phyloP scores from a whole-genome alignment of 2,329 filamentous ascomycete genomes.

The Claviceps pusilla region DNA sequence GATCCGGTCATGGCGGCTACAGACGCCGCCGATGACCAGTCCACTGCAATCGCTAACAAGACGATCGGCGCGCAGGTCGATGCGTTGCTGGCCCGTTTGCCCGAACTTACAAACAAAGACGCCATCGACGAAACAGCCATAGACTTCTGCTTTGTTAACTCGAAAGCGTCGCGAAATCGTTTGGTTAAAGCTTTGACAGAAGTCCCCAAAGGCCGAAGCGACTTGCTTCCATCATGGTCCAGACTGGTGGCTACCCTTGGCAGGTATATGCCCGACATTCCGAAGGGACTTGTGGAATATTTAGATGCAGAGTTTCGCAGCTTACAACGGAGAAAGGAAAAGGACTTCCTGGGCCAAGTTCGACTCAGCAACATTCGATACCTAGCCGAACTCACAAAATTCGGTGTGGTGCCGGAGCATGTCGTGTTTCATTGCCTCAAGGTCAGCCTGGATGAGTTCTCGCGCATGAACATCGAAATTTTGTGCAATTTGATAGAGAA shows the following conservation, averaged over 20 bases:
- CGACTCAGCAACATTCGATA: constrained; percentile 94
- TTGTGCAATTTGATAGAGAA: constrained; percentile 93
- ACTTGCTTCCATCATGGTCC: constrained; percentile 83
- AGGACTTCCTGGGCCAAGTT: constrained; percentile 90
- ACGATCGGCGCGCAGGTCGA: constrained; percentile 96
- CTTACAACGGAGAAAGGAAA: constrained; percentile 88
- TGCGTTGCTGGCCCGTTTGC: constrained; percentile 70
- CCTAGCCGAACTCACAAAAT: constrained; percentile 91
- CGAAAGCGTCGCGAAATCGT: constrained; percentile 89
- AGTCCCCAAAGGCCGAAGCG: constrained; percentile 82
- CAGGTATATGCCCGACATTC: constrained; percentile 87
- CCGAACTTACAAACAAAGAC: constrained; percentile 83
- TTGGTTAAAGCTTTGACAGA: constrained; percentile 87
- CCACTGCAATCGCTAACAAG: constrained; percentile 91
- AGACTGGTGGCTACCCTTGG: constrained; percentile 84
- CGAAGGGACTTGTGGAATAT: constrained; percentile 78
- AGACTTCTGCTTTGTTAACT: constrained; percentile 96
- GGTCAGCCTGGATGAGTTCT: constrained; percentile 93
- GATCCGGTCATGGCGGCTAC: constrained; percentile 39
- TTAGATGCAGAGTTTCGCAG: constrained; percentile 95
- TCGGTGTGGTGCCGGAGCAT: constrained; percentile 93
- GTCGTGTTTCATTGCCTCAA: constrained; percentile 98
- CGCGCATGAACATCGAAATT: constrained; percentile 97
- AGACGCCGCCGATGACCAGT: constrained; percentile 59
- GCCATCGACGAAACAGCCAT: constrained; percentile 81